Evolutionary conservation across 441 rosid species (phyloP).

Genomic region (Populus hybrid): DNA sequence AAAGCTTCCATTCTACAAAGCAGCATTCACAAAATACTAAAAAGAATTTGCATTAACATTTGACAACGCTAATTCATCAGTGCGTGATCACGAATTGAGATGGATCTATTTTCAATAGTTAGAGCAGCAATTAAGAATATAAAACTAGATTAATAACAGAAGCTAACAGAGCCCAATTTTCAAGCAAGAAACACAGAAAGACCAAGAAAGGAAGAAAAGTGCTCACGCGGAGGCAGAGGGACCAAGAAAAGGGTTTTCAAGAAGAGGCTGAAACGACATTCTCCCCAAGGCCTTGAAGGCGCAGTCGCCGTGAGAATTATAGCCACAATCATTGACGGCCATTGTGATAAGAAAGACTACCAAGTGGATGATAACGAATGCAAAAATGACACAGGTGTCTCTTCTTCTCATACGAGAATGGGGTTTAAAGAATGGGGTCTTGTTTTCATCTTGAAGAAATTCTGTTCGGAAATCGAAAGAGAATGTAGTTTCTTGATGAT

Average conservation of each 20-base stretch:
- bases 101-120: not conserved
- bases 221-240: conserved; percentile 83
- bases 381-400: conserved; percentile 76
- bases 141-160: conserved; percentile 50
- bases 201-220: conserved; percentile 10
- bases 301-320: conserved; percentile 57
- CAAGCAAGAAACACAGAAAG: not conserved
- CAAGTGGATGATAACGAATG: conserved; percentile 69
- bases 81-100: not conserved
- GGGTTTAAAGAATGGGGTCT: conserved; percentile 61
- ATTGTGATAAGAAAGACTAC: conserved; percentile 62
- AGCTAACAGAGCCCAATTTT: conserved; percentile 21
- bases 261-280: conserved; percentile 71
- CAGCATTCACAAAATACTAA: not conserved
- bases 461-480: conserved; percentile 35
- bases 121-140: not conserved
- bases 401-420: conserved; percentile 47
- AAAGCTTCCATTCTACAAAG: not conserved
- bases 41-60: not conserved
- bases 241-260: conserved; percentile 83
- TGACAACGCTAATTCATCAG: conserved; percentile 16
- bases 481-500: conserved; percentile 45
- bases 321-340: conserved; percentile 60
- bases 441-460: conserved; percentile 21
- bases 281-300: conserved; percentile 38